Evolutionary conservation across 2,329 filamentous ascomycete genomes (phyloP), one percentile per base, ranked within the genome.

Genomic region (Plectosphaerella sp.): DNA sequence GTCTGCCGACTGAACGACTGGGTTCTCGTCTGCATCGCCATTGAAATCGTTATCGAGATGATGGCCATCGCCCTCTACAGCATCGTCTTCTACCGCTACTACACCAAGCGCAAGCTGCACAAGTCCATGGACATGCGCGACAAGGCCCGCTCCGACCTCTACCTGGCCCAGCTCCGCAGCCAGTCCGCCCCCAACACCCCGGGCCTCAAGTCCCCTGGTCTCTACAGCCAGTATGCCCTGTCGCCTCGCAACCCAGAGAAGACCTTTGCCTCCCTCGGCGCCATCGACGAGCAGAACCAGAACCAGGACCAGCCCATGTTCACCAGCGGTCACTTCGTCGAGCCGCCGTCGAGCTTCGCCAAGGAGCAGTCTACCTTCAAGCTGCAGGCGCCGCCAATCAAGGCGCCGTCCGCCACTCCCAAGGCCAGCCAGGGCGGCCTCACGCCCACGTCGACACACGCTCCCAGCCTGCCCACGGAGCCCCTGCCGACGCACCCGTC

Each of bases 101-200:
- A 92, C 83, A 91, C 89, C 60, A 99, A 97, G 82, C 88, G 91
- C 69, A 88, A 89, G 68, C 89, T 99, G 57, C 86, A 88, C 72
- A 97, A 97, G 80, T 92, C 91, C 57, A 99, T 99, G 94, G 89
- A 96, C 68, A 78, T 89, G 67, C 91, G 94, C 62, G 94, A 99
- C 78, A 88, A 89, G 66, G 94, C 94, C 59, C 89, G 94, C 57
- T 93, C 89, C 56, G 92, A 97, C 68, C 83, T 99, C 58, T 97
- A 97, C 77, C 89, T 97, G 57, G 91, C 88, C 51, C 88, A 91
- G 68, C 83, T 91, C 42, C 87, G 86, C 60, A 76, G 84, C 18
- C 92, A 97, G 74, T 96, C 91, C 24, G 92, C 91, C 5, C 93
- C 93, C 61, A 97, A 97, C 77, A 97, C 93, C 0, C 93, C 93